Evolutionary conservation across 306 rosid species (phyloP), one percentile per base, ranked within the genome.

Genomic region (Corylus avellana): DNA sequence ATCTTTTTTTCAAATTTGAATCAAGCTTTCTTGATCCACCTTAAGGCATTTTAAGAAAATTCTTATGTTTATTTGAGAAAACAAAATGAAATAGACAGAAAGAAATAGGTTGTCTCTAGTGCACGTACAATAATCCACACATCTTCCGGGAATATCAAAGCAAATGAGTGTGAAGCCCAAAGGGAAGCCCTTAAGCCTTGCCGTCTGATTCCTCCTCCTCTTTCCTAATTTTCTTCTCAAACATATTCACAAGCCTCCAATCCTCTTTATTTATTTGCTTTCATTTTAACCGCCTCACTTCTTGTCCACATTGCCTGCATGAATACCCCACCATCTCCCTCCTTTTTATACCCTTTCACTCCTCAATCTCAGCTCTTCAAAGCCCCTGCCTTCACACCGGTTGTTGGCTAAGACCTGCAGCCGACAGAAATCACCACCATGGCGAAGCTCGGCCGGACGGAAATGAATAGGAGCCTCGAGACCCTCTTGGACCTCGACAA

Each of bases 401-500:
- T 80, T 75, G 29, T 37, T 79, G 48, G 70, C 14, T 3, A 59
- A 64, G 68, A 0, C 78, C 22, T 59, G 27, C 86, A 82, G 82
- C 50, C 75, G 71, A 74, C 75, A 57, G 22, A 48, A 57, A 64
- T 77, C 79, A 79, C 74, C 32, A 48, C 66, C 72, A 88, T 92
- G 94, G 81, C 87, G 3, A 79, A 79, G 77, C 10, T 18, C 6
- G 88, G 89, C n/a, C 73, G 63, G 71, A 35, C n/a, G n/a, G 80
- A 16, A n/a, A 27, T 54, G 39, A 88, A 85, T 12, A 86, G 78
- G 77, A 92, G 83, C 82, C 84, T 94, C 0, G 97, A 92, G 92
- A 90, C 61, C 63, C 87, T 92, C 10, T 37, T 92, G 57, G 87
- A 85, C 85, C 42, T 78, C 27, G 92, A 84, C 75, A 85, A 86